Percentiles rank a stretch among this genome's conserved stretches.
These are phyloP conservation scores for Verbascum thapsus DNA, from an alignment of 257 asterid species.

Conservation along the genomic window DNA sequence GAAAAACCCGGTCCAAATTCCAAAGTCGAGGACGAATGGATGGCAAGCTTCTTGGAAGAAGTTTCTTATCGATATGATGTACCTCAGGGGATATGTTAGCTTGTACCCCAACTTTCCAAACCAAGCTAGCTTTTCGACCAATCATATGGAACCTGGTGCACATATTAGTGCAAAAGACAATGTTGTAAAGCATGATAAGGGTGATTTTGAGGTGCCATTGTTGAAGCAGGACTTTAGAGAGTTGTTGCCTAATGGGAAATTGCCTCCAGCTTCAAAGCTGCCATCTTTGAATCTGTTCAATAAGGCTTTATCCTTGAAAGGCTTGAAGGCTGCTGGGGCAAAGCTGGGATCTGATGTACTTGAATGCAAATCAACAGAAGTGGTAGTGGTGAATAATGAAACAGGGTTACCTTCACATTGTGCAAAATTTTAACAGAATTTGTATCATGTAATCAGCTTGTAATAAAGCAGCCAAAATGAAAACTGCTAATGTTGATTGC, in stretches of 20 bases:
- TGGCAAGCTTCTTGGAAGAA: slow-evolving; percentile 99
- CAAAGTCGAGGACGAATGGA: slow-evolving; percentile 91
- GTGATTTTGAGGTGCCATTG: slow-evolving; percentile 87
- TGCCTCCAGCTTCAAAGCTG: slow-evolving; percentile 83
- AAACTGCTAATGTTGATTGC: no score
- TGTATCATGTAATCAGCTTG: no score
- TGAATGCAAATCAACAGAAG: slow-evolving; percentile 51
- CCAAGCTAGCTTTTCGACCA: slow-evolving; percentile 90
- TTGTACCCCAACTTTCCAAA: slow-evolving; percentile 88
- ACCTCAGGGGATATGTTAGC: slow-evolving; percentile 78
- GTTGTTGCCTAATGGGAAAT: slow-evolving; percentile 67
- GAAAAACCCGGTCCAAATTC: slow-evolving; percentile 87
- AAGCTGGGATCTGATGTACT: slow-evolving; percentile 78
- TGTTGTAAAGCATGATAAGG: slow-evolving; percentile 67
- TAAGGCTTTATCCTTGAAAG: slow-evolving; percentile 80
- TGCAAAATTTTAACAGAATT: slow-evolving; percentile 65
- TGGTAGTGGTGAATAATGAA: slow-evolving; percentile 51
- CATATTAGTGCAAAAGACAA: slow-evolving; percentile 88
- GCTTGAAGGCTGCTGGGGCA: slow-evolving; percentile 88
- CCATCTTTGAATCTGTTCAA: slow-evolving; percentile 81
- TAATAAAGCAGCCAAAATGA: no score
- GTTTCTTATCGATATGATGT: slow-evolving; percentile 93
- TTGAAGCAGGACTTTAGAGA: slow-evolving; percentile 63
- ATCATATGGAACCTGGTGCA: slow-evolving; percentile 97
- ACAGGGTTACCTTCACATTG: slow-evolving; percentile 89